These are phyloP conservation scores for Chalciporus sphaerocephalus DNA, from an alignment of 768 basidiomycete species.

Conservation along the genomic window DNA sequence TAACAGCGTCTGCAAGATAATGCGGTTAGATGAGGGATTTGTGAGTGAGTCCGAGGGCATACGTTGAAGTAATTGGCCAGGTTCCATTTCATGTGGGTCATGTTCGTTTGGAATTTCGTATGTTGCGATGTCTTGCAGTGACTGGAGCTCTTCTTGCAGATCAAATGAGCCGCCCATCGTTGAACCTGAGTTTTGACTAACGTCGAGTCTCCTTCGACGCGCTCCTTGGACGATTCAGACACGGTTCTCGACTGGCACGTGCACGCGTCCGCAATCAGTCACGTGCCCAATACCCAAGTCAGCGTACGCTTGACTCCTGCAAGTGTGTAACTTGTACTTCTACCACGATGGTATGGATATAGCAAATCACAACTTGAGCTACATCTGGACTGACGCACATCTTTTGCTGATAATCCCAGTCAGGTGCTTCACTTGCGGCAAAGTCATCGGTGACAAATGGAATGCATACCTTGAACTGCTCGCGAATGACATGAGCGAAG, in stretches of 20 bases:
- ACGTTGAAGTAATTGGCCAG: conserved; percentile 58
- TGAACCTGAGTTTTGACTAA: conserved; percentile 5
- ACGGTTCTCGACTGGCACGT: no score
- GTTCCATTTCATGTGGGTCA: conserved; percentile 55
- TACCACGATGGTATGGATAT: conserved; percentile 25
- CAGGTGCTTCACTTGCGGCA: conserved; percentile 93
- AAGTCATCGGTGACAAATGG: conserved; percentile 98
- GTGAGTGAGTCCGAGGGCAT: conserved; percentile 10
- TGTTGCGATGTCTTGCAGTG: conserved; percentile 52
- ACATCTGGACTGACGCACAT: not conserved
- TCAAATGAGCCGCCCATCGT: conserved; percentile 53
- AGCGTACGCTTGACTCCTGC: no score
- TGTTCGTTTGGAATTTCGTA: conserved; percentile 71
- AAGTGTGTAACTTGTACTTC: no score
- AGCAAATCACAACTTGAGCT: not conserved
- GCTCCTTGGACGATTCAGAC: conserved; percentile 3
- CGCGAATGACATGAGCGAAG: conserved; percentile 79
- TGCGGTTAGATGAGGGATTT: conserved; percentile 7
- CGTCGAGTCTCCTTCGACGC: conserved; percentile 6
- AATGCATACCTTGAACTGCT: conserved; percentile 79
- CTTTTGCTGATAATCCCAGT: conserved; percentile 83
- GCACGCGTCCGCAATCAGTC: conserved; percentile 11
- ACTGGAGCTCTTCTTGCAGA: conserved; percentile 72
- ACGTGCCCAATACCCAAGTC: conserved; percentile 4
- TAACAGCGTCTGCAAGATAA: conserved; percentile 61